Base-by-base conservation (phyloP, 2,329 filamentous ascomycete genomes). In the Amesomyces nigricolor region DNA sequence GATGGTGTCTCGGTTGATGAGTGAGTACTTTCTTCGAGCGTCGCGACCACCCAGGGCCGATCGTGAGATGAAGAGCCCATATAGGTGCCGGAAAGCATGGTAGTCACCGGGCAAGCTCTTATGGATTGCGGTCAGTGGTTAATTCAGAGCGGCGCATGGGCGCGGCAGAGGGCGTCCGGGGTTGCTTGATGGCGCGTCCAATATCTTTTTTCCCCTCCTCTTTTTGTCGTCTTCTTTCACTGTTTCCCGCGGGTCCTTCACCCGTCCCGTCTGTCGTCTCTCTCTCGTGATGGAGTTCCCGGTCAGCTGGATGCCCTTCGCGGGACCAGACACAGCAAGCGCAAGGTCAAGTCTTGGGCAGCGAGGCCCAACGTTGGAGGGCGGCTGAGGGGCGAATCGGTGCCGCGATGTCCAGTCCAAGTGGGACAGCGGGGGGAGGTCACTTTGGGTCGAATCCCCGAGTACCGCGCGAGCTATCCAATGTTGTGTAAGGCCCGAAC, bases 1-100 rank as follows among this genome's bases (percentile, higher is more conserved):
- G 49, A 40, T n/a, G 39, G 6, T 17, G 52, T 11, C 22, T 47
- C 54, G 5, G 49, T 43, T 26, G 40, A 9, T 32, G 57, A 45
- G n/a, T 44, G n/a, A 39, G 48, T 29, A 30, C 35, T 9, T 30
- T 48, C 47, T 42, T 45, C 37, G 37, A 50, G 45, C 43, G 17
- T 29, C 13, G 51, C 61, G 37, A 47, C 51, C 43, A 51, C 51
- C 53, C 51, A 53, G 42, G 58, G 56, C 30, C 46, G 37, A 39
- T 42, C 42, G 9, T 55, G 55, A 16, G 53, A 48, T 40, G 55
- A 43, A 13, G 51, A 48, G 38, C 45, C 51, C 42, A 48, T 22
- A 35, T 30, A 42, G 19, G 39, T 35, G 47, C 48, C 42, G 44
- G 52, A 35, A 8, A 48, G 54, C 60, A 62, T 62, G 51, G 38